A percentile compares a stretch with the other conserved stretches of the same genome.
Conservation (phyloP, 2,329 filamentous ascomycete genomes). For the Sporothrix pallida region DNA sequence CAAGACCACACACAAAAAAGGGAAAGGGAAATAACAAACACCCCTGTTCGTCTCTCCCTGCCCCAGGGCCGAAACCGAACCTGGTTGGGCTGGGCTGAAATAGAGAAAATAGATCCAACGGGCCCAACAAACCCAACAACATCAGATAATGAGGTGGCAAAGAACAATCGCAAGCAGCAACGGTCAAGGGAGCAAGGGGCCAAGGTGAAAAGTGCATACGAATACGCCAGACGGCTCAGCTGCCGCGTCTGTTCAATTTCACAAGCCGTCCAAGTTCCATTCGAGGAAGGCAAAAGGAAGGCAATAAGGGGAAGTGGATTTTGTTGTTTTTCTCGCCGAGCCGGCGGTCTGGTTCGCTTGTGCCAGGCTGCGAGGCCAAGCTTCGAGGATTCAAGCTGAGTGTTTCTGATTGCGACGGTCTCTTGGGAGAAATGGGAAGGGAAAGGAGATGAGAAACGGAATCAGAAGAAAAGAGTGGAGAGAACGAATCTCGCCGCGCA, state of each 20-base stretch:
- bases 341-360: conserved; percentile 8
- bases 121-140: neutral
- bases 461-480: conserved; percentile 16
- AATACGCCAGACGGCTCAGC: neutral
- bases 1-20: neutral
- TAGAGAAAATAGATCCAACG: conserved; percentile 13
- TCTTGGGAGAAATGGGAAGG: neutral
- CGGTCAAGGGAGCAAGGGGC: neutral
- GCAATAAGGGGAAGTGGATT: neutral
- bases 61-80: neutral
- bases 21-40: neutral
- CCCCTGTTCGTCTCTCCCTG: neutral
- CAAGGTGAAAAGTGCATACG: conserved; percentile 8
- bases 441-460: neutral
- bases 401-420: conserved; percentile 6
- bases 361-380: neutral
- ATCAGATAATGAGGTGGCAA: neutral
- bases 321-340: neutral
- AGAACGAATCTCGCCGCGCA: neutral
- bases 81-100: neutral
- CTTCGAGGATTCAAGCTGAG: neutral
- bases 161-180: neutral
- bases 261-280: neutral
- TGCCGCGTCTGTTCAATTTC: neutral
- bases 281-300: neutral